Conservation (phyloP, 805 yeast genomes). For the Myxozyma monticola region DNA sequence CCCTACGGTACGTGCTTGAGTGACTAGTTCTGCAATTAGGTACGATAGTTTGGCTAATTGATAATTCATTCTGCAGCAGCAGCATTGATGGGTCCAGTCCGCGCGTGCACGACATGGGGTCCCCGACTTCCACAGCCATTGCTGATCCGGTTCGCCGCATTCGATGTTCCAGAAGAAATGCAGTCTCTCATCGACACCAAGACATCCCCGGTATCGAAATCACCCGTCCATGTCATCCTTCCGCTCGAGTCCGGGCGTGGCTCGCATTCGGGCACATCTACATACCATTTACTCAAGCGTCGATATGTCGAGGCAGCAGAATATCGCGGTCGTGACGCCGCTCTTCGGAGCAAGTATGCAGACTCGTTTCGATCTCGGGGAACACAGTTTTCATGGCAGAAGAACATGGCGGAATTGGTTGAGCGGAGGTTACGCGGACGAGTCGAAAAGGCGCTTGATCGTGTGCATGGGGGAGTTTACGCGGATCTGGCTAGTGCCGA, state of each 20-base stretch:
- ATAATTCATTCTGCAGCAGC: neutral
- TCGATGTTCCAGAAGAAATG: slow-evolving; percentile 8
- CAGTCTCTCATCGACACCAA: neutral
- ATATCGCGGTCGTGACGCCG: neutral
- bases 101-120: neutral
- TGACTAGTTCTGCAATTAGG: too few species aligned
- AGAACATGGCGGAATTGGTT: slow-evolving; percentile 11
- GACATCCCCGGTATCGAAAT: neutral
- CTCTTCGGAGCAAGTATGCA: too few species aligned
- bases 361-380: too few species aligned
- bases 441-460: neutral
- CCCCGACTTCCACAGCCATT: slow-evolving; percentile 7
- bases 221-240: neutral
- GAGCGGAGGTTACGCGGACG: slow-evolving; percentile 11
- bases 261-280: slow-evolving; percentile 1
- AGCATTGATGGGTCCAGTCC: neutral
- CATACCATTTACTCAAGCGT: slow-evolving; percentile 11
- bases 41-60: too few species aligned
- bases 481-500: slow-evolving; percentile 1
- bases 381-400: slow-evolving; percentile 1
- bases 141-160: slow-evolving; percentile 9
- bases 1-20: slow-evolving; percentile 12
- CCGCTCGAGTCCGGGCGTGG: neutral
- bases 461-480: slow-evolving; percentile 3
- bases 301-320: neutral